Evolutionary conservation across 2,329 filamentous ascomycete species (phyloP).

Genomic region (Ophidiomyces ophidiicola): DNA sequence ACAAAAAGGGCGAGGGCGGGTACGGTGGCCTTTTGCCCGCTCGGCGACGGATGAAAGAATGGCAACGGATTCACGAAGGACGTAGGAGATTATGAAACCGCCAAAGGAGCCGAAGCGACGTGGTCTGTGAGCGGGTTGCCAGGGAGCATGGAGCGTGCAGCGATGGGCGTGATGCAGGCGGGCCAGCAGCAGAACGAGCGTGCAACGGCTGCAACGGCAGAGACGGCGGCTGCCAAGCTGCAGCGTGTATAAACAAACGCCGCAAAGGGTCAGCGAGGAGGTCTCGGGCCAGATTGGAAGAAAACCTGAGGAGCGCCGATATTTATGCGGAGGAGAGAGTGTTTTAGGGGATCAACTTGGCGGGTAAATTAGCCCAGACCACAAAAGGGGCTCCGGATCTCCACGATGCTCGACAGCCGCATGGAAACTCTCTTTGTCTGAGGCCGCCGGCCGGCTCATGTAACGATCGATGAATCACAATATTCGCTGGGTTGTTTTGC

Average conservation of each 20-base stretch:
- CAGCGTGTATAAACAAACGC: no score
- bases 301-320: neutral
- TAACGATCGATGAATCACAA: no score
- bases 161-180: slow-evolving; percentile 4
- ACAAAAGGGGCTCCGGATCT: no score
- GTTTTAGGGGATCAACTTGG: no score
- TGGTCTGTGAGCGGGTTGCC: slow-evolving; percentile 9
- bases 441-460: no score
- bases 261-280: neutral
- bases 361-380: no score
- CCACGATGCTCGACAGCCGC: no score
- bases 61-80: slow-evolving; percentile 1
- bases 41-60: no score
- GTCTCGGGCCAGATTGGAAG: neutral
- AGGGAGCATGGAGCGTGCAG: slow-evolving; percentile 3
- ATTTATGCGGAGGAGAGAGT: no score
- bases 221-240: neutral
- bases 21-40: neutral
- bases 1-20: slow-evolving; percentile 1
- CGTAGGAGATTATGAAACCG: slow-evolving; percentile 6
- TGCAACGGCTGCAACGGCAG: neutral
- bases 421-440: no score
- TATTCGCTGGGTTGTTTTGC: no score
- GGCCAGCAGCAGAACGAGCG: neutral
- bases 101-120: slow-evolving; percentile 5